phyloP scores from a whole-genome alignment of 306 rosid species.

The Boehmeria nivea region DNA sequence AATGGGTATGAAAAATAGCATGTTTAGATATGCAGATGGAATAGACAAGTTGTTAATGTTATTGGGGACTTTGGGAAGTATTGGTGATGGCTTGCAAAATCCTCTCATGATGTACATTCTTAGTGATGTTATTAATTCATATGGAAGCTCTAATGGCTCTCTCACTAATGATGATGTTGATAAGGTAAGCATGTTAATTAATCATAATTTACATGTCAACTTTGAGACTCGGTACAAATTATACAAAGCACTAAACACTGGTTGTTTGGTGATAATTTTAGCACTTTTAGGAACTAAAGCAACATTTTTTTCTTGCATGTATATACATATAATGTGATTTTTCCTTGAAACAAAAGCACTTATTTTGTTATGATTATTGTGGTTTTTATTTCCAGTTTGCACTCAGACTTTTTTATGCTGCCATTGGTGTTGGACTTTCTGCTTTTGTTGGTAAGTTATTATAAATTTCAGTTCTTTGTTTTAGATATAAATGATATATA shows the following conservation, averaged over 20 bases:
- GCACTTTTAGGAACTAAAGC: too few species aligned
- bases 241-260: too few species aligned
- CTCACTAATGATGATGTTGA: slow-evolving; percentile 51
- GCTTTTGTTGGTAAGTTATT: slow-evolving; percentile 69
- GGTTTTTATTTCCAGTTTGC: slow-evolving; percentile 53
- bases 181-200: slow-evolving; percentile 71
- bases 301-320: too few species aligned
- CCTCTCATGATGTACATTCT: slow-evolving; percentile 84
- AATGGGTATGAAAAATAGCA: slow-evolving; percentile 51
- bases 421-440: slow-evolving; percentile 69
- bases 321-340: too few species aligned
- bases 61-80: slow-evolving; percentile 73
- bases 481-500: too few species aligned
- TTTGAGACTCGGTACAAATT: too few species aligned
- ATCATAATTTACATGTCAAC: too few species aligned
- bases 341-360: too few species aligned
- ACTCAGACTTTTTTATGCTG: slow-evolving; percentile 52
- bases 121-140: slow-evolving; percentile 69
- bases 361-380: background rate
- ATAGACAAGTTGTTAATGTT: slow-evolving; percentile 62
- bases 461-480: background rate
- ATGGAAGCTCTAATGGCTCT: slow-evolving; percentile 35
- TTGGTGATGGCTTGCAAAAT: slow-evolving; percentile 80
- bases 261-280: too few species aligned
- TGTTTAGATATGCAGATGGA: slow-evolving; percentile 75